Evolutionary conservation across 768 basidiomycete species (phyloP).

Genomic region (Calocybe indica): DNA sequence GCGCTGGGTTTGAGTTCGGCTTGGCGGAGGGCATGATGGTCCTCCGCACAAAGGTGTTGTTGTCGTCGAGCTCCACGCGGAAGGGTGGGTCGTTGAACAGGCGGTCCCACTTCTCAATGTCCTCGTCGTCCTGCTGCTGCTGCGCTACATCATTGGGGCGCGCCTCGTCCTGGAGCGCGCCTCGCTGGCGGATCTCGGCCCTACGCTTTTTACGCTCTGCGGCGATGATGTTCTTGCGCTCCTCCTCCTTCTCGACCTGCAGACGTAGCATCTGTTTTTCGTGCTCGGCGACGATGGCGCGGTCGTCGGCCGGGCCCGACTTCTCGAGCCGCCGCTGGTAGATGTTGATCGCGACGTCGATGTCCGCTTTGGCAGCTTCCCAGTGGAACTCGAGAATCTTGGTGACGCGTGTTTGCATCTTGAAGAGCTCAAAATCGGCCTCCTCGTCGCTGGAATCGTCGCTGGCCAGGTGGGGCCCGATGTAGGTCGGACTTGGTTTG

Average conservation of each 20-base stretch:
- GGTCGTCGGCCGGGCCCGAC: slow-evolving; percentile 22
- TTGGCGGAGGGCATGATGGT: slow-evolving; percentile 1
- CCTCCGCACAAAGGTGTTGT: slow-evolving; percentile 6
- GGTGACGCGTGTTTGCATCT: slow-evolving; percentile 36
- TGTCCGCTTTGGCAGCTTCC: slow-evolving; percentile 36
- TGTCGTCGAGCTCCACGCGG: slow-evolving; percentile 10
- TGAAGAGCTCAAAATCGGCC: slow-evolving; percentile 35
- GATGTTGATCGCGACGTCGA: slow-evolving; percentile 32
- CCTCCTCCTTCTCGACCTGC: slow-evolving; percentile 39
- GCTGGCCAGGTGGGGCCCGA: slow-evolving; percentile 28
- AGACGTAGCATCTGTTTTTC: slow-evolving; percentile 32
- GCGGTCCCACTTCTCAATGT: slow-evolving; percentile 7
- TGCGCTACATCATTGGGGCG: too few species aligned
- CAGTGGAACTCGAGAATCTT: slow-evolving; percentile 49
- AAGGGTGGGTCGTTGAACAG: slow-evolving; percentile 7
- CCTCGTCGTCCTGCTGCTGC: neutral
- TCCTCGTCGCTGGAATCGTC: slow-evolving; percentile 27
- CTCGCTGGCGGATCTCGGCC: slow-evolving; percentile 19
- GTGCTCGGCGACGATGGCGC: slow-evolving; percentile 28
- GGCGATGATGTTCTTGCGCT: slow-evolving; percentile 37
- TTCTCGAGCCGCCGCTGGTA: slow-evolving; percentile 28
- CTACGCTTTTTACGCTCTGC: slow-evolving; percentile 31
- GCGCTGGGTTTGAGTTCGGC: too few species aligned
- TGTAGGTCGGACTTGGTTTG: slow-evolving; percentile 21
- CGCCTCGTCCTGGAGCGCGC: slow-evolving; percentile 8